phyloP scores from a whole-genome alignment of 192 early-diverging fungal species.

The Umbelopsis isabellina region DNA sequence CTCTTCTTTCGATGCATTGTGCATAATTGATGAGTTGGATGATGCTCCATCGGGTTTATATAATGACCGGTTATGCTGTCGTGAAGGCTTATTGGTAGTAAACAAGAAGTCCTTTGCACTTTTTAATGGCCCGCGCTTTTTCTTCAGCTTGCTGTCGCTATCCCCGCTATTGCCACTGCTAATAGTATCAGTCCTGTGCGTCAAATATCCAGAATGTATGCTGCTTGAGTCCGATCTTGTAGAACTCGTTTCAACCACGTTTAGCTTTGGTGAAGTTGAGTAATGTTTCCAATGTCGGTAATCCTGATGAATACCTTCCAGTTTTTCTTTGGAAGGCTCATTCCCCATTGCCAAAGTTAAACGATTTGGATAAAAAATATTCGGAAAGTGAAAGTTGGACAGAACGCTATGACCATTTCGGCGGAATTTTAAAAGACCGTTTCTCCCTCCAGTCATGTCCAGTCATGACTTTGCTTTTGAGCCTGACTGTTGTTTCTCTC shows the following conservation, averaged over 20 bases:
- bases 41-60: not conserved
- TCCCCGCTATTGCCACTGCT: not conserved
- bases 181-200: not conserved
- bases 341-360: slow-evolving; percentile 16
- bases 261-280: no score
- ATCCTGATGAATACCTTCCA: not conserved
- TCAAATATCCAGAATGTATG: not conserved
- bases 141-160: not conserved
- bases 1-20: not conserved
- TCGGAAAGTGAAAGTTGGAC: not conserved
- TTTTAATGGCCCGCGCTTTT: slow-evolving; percentile 5
- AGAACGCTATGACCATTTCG: slow-evolving; percentile 8
- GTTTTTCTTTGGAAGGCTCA: slow-evolving; percentile 10
- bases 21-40: not conserved
- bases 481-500: no score
- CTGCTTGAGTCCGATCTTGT: slow-evolving; percentile 1
- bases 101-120: not conserved
- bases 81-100: not conserved
- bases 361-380: not conserved
- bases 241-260: not conserved
- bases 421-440: not conserved
- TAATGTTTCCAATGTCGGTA: not conserved
- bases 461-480: no score
- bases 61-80: not conserved
- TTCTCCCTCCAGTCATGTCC: no score